Percentiles rank a stretch among this genome's conserved stretches.
phyloP scores from a whole-genome alignment of 225 moss, liverwort and hornwort species.

The Sphagnum tenellum region DNA sequence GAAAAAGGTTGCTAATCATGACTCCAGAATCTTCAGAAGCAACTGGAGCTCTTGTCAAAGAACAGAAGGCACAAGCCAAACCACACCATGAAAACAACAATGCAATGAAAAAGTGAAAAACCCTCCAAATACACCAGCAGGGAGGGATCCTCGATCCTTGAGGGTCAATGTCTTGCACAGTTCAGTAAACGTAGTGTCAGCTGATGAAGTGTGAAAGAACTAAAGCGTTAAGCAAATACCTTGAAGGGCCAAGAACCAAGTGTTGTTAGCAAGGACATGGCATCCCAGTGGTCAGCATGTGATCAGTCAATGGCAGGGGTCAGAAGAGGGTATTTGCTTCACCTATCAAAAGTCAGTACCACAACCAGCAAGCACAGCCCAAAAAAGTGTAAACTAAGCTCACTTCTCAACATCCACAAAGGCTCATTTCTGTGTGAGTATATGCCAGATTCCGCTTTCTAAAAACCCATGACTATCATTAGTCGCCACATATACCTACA shows the following conservation, averaged over 20 bases:
- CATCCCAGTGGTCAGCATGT: slow-evolving; percentile 25
- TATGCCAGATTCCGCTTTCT: background rate
- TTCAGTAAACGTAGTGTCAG: slow-evolving; percentile 12
- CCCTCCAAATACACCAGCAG: no score
- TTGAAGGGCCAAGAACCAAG: slow-evolving; percentile 1
- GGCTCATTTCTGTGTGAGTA: background rate
- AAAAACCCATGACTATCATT: background rate
- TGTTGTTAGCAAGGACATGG: slow-evolving; percentile 28
- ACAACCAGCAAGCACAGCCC: slow-evolving; percentile 9
- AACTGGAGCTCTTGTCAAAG: no score
- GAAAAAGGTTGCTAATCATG: no score
- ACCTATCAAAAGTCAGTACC: slow-evolving; percentile 12
- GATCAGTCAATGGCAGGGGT: slow-evolving; percentile 27
- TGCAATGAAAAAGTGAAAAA: no score
- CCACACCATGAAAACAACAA: no score
- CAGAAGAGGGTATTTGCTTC: slow-evolving; percentile 37
- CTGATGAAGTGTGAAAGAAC: background rate
- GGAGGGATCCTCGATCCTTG: no score
- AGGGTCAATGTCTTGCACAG: no score
- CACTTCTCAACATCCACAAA: slow-evolving; percentile 16
- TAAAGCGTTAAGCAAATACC: no score
- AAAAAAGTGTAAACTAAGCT: slow-evolving; percentile 9
- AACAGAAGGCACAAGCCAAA: no score
- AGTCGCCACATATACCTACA: background rate
- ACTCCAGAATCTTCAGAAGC: no score